Base-by-base conservation (phyloP, 108 stramenopile genomes). In the Pseudonitzschia multiseries region DNA sequence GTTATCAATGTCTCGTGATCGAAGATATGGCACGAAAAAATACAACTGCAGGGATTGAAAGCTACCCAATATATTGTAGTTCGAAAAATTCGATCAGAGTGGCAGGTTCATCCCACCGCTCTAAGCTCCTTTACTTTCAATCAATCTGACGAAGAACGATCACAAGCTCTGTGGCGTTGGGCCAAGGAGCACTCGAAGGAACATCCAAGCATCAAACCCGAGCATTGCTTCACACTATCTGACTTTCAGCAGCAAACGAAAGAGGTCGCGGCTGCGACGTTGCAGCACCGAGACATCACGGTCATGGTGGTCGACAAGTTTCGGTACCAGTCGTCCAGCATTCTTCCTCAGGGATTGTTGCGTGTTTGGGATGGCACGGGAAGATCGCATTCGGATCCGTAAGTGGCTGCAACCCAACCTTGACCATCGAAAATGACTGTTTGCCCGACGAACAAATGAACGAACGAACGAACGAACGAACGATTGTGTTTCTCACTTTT, bases 351-450 rank as follows among this genome's bases (percentile, higher is more conserved):
- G 59, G 93, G 89, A 33, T 89, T 84, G 54, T 74, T 95, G 65
- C 84, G 94, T 32, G 76, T 95, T 24, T 95, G 94, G 94, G 94
- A 95, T 81, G 94, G 94, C 42, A 88, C 94, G 10, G 94, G 94
- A 43, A 69, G 74, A 26, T 72, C 91, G 22, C 64, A 52, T n/a
- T 87, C 89, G 27, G 94, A 93, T 76, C 84, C 84, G 73, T 86
- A 78, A 68, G 84, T 85, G 64, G 28, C 44, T 12, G 20, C 56
- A 41, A 4, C 8, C 29, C 13, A 24, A 5, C 33, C 13, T 26
- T n/a, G n/a, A n/a, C 33, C 29, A 54, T 54, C 53, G 24, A 21
- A 15, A 15, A 54, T 24, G 8, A 21, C 14, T 24, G n/a, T 14
- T 36, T 36, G 4, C 6, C 36, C 36, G 36, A 2, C 36, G 6